phyloP scores from a whole-genome alignment of 2,329 filamentous ascomycete genomes.

The Ascomycota sp. region DNA sequence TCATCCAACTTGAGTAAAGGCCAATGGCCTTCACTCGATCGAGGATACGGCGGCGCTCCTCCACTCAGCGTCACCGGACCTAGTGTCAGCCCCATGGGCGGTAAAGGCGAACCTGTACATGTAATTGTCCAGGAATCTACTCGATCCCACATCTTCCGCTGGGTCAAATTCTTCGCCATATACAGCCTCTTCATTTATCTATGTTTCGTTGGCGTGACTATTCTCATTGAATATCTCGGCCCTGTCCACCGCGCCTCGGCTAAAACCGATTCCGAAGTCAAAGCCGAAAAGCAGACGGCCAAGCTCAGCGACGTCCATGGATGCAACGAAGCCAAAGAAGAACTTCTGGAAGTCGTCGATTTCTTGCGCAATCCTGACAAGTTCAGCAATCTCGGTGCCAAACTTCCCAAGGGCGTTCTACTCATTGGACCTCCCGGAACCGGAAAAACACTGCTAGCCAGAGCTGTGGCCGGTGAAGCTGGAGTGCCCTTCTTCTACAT shows the following conservation, averaged over 20 bases:
- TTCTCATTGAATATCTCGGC: conserved; percentile 65
- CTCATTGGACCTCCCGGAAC: conserved; percentile 91
- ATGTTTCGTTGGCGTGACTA: conserved; percentile 56
- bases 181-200: conserved; percentile 67
- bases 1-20: conserved; percentile 6
- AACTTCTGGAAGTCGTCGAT: conserved; percentile 89
- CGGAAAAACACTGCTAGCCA: conserved; percentile 86
- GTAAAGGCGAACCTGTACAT: conserved; percentile 72
- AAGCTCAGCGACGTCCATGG: conserved; percentile 89
- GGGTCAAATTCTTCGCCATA: conserved; percentile 68
- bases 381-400: conserved; percentile 85
- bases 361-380: conserved; percentile 85
- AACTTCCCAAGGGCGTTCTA: conserved; percentile 89
- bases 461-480: conserved; percentile 89
- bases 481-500: conserved; percentile 99
- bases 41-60: conserved; percentile 10
- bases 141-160: conserved; percentile 63
- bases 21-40: conserved; percentile 12
- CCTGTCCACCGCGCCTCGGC: conserved; percentile 55
- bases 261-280: conserved; percentile 61
- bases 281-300: conserved; percentile 79
- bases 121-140: conserved; percentile 88
- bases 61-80: conserved; percentile 4
- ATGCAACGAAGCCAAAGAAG: conserved; percentile 95
- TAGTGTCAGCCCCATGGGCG: conserved; percentile 28